Evolutionary conservation across 176 grass and related monocot species (phyloP).

Genomic region (Aegilops speltoides): DNA sequence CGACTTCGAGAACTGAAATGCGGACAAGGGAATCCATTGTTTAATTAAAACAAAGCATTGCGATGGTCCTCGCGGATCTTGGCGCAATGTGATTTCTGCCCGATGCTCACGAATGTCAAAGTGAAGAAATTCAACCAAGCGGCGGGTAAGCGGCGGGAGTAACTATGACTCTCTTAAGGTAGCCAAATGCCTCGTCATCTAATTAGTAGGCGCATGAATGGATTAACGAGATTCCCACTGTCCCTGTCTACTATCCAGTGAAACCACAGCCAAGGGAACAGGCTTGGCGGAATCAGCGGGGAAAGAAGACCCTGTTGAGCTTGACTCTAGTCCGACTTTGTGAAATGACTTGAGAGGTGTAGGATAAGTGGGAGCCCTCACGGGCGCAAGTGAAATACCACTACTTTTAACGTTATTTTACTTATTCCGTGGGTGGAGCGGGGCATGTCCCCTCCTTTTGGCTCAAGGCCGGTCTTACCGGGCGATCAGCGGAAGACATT

Average conservation of each 20-base stretch:
- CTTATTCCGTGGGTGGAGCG: slow-evolving; percentile 67
- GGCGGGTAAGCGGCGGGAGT: slow-evolving; percentile 65
- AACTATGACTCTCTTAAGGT: slow-evolving; percentile 94
- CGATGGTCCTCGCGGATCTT: slow-evolving; percentile 67
- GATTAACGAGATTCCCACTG: slow-evolving; percentile 54
- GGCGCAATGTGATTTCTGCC: slow-evolving; percentile 72
- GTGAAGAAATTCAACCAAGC: slow-evolving; percentile 83
- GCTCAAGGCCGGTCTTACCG: too few relatives aligned
- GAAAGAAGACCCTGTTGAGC: not conserved
- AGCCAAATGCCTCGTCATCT: slow-evolving; percentile 75
- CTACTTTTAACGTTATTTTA: slow-evolving; percentile 85
- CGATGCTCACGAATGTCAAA: slow-evolving; percentile 81
- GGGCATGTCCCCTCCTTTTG: too few relatives aligned
- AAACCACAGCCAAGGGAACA: not conserved
- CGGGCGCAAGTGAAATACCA: slow-evolving; percentile 63
- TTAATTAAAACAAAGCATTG: slow-evolving; percentile 96
- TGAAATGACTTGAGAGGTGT: not conserved
- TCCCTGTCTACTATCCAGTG: slow-evolving; percentile 36
- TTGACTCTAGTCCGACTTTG: not conserved
- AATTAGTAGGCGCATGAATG: slow-evolving; percentile 74
- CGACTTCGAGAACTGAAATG: slow-evolving; percentile 69
- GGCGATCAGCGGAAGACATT: slow-evolving; percentile 80
- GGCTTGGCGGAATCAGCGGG: not conserved
- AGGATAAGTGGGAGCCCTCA: not conserved
- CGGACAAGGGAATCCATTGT: slow-evolving; percentile 69